Base-by-base conservation (phyloP, 345 rosid genomes). In the Chamaenerion angustifolium region DNA sequence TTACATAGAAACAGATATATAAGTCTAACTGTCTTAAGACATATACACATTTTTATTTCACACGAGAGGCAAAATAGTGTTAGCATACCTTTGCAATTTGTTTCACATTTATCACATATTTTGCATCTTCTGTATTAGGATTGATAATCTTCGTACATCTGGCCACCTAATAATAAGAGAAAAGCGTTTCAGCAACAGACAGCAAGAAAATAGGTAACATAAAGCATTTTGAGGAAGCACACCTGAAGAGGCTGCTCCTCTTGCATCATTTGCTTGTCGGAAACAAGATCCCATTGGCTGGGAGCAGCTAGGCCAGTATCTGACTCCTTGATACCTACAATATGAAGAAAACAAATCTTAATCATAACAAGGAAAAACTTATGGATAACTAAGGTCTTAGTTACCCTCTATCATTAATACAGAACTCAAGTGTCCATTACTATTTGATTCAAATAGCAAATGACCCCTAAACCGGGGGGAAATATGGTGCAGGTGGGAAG, bases 181-280 rank as follows among this genome's bases (percentile, higher is more conserved):
- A 16, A 45, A 12, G 4, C 17, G 15, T 43, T 12, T 19, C 7
- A 12, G 35, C 59, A n/a, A 45, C 17, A 7, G 16, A 13, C 43
- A 43, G 12, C 1, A 13, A 12, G 23, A 42, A 43, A 10, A 10
- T 43, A 11, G 2, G 14, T 16, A 43, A 14, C 18, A 4, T 43
- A 43, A 0, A 43, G 40, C 18, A 8, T 18, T 10, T 9, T 11
- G 5, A 10, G 16, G 18, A 50, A 31, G 12, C 12, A 21, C 18
- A 54, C 64, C 78, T 92, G 98, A 48, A 92, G 94, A 8, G 96
- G 98, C 55, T 92, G 96, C 68, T 92, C 98, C 63, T 92, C 98
- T 62, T 92, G 98, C 98, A 92, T 92, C 98, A 92, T 92, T 57
- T 87, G 95, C 56, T 92, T 92, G 56, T 92, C 98, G 1, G 98